Conservation (phyloP, 2,329 filamentous ascomycete genomes). For the Dactylellina parvicollis region DNA sequence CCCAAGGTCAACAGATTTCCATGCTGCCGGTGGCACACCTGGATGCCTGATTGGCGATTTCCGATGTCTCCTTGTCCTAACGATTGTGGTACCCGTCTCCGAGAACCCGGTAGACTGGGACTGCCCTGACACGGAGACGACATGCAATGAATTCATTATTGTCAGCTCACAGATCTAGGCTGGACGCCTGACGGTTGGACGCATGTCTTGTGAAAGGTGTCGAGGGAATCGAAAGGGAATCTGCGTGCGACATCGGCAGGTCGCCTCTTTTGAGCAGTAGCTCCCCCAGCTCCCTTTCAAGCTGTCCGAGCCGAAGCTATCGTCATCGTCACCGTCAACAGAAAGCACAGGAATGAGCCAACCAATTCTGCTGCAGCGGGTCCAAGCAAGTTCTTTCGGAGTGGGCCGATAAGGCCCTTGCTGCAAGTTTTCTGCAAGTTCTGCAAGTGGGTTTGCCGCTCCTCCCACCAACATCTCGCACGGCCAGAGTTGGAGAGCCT, state of each 20-base stretch:
- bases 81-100: conserved; percentile 21
- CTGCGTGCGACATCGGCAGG: conserved; percentile 13
- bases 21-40: neutral
- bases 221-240: neutral
- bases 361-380: neutral
- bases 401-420: no score
- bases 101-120: conserved; percentile 14
- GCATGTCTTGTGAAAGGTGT: neutral
- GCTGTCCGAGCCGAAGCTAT: conserved; percentile 11
- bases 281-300: neutral
- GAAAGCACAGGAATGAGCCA: no score
- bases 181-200: conserved; percentile 11
- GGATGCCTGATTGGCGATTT: neutral
- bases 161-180: conserved; percentile 17
- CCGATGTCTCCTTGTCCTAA: no score
- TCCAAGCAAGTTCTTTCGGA: neutral
- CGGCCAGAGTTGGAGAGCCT: no score
- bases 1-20: no score
- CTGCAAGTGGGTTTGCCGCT: no score
- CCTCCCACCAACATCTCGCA: no score
- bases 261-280: conserved; percentile 14
- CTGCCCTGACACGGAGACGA: neutral
- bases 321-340: no score
- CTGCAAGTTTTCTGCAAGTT: no score
- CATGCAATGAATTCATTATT: no score